Percentiles rank a stretch among this genome's conserved stretches.
phyloP scores from a whole-genome alignment of 2,329 filamentous ascomycete species.

The Botryosphaeria agaves region DNA sequence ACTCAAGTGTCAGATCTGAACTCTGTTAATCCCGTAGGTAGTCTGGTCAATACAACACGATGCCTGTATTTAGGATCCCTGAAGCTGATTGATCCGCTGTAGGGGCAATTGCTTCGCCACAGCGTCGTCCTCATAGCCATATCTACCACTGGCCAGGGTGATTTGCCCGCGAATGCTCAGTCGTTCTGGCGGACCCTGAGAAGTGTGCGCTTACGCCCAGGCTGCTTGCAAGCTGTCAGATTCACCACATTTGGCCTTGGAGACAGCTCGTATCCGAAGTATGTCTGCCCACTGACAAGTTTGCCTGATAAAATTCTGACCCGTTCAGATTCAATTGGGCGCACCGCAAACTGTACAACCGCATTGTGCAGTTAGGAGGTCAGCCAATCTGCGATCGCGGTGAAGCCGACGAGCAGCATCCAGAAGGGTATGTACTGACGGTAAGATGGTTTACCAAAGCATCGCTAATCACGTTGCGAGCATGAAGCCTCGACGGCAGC shows the following conservation, averaged over 20 bases:
- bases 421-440: conserved; percentile 54
- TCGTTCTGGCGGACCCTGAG: conserved; percentile 75
- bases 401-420: conserved; percentile 86
- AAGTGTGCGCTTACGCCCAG: conserved; percentile 56
- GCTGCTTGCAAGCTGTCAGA: conserved; percentile 47
- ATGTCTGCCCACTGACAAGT: conserved; percentile 12
- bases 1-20: conserved; percentile 65
- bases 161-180: conserved; percentile 70
- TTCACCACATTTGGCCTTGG: conserved; percentile 86
- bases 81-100: conserved; percentile 2
- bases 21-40: conserved; percentile 51
- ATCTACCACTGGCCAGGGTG: conserved; percentile 89
- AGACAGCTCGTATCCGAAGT: conserved; percentile 89
- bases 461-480: neutral
- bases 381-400: conserved; percentile 57
- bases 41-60: too few species aligned
- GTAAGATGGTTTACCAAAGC: neutral
- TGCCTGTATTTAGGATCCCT: too few species aligned
- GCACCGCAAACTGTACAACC: conserved; percentile 69
- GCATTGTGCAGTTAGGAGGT: conserved; percentile 70
- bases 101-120: conserved; percentile 26
- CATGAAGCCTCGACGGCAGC: conserved; percentile 55
- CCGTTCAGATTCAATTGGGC: conserved; percentile 71
- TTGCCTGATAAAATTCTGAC: conserved; percentile 4
- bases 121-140: conserved; percentile 59